These are phyloP conservation scores for Cordyceps tenuipes DNA, from an alignment of 2,329 filamentous ascomycete species.

Conservation along the genomic window DNA sequence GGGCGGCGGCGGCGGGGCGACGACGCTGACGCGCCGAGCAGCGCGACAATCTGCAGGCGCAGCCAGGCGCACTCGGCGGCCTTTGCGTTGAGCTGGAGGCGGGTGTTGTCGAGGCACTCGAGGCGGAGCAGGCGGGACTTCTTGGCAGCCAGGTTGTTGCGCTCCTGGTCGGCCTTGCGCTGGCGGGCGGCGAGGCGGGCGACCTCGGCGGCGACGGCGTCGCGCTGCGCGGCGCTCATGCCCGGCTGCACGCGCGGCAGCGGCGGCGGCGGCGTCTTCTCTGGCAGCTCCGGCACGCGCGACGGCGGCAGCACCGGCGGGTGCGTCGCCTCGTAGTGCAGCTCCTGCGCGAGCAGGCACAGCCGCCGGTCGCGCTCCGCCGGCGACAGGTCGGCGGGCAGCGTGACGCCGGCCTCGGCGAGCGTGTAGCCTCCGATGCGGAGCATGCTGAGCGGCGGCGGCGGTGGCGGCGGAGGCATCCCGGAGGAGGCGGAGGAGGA, in stretches of 20 bases:
- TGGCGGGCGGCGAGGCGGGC: slow-evolving; percentile 13
- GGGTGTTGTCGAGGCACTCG: slow-evolving; percentile 19
- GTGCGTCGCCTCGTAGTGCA: slow-evolving; percentile 15
- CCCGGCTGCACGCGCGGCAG: slow-evolving; percentile 15
- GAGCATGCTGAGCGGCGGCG: background rate
- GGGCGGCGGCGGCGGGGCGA: slow-evolving; percentile 6
- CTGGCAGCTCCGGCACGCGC: slow-evolving; percentile 18
- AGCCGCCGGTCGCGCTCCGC: slow-evolving; percentile 17
- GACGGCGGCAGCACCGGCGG: slow-evolving; percentile 23
- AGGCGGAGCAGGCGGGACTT: slow-evolving; percentile 25
- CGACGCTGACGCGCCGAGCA: slow-evolving; percentile 19
- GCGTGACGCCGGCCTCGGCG: slow-evolving; percentile 16
- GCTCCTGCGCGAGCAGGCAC: slow-evolving; percentile 17
- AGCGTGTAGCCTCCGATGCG: slow-evolving; percentile 15
- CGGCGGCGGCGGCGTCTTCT: slow-evolving; percentile 19
- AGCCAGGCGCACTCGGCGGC: slow-evolving; percentile 22
- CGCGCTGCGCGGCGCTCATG: background rate
- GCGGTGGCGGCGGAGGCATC: background rate
- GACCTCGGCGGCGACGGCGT: slow-evolving; percentile 12
- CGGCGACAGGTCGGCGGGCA: slow-evolving; percentile 14
- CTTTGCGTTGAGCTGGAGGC: slow-evolving; percentile 17
- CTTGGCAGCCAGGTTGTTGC: slow-evolving; percentile 32
- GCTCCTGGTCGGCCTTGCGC: slow-evolving; percentile 23
- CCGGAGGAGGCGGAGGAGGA: too few species aligned
- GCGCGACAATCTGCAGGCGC: slow-evolving; percentile 18